Evolutionary conservation across 176 grass and related monocot species (phyloP).

Genomic region (Elymus sibiricus): DNA sequence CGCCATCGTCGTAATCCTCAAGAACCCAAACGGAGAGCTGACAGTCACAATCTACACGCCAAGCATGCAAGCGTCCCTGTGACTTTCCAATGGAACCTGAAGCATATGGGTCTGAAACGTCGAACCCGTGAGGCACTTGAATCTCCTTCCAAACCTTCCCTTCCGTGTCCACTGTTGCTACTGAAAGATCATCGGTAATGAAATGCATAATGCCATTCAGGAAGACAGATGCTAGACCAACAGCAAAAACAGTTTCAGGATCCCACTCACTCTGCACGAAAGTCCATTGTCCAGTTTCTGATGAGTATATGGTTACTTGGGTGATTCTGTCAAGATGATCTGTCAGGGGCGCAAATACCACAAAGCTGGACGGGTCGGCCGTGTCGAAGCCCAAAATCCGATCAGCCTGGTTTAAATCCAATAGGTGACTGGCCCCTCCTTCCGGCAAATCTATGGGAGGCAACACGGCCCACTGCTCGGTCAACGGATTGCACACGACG

Average conservation of each 20-base stretch:
- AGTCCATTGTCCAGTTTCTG: not conserved
- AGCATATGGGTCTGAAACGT: not conserved
- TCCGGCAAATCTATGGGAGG: not conserved
- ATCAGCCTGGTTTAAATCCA: too few species aligned
- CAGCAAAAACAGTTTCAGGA: not conserved
- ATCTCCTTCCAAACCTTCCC: not conserved
- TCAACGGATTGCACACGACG: not conserved
- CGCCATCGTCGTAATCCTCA: not conserved
- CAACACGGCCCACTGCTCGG: not conserved
- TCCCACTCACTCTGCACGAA: not conserved
- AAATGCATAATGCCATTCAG: not conserved
- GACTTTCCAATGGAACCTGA: not conserved
- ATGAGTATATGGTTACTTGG: not conserved
- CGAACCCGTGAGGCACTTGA: not conserved
- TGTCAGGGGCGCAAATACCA: not conserved
- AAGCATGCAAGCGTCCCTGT: not conserved
- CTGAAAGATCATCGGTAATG: not conserved
- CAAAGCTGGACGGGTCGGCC: not conserved
- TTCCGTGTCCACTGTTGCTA: not conserved
- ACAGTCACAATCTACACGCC: not conserved
- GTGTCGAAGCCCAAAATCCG: not conserved
- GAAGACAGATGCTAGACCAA: not conserved
- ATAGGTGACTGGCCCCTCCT: not conserved
- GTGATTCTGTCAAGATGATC: not conserved
- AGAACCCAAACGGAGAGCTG: not conserved